Conservation (phyloP, 352 stramenopile genomes). For the Phytophthora foliorum region DNA sequence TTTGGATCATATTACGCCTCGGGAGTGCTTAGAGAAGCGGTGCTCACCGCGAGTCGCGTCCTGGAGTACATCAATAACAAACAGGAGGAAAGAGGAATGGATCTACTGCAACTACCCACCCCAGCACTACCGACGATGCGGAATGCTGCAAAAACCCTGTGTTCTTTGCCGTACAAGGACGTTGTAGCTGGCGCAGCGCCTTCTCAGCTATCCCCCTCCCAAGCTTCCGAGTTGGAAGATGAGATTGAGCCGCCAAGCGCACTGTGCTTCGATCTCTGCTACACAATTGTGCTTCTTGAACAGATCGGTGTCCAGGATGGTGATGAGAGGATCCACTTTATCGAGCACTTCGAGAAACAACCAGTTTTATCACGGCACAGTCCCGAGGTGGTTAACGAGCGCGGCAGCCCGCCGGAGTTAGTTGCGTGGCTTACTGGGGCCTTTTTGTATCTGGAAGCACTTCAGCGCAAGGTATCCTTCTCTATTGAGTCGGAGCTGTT, state of each 20-base stretch:
- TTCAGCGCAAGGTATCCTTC: conserved; percentile 66
- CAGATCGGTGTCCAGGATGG: conserved; percentile 60
- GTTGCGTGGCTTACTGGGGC: conserved; percentile 71
- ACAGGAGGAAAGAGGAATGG: conserved; percentile 12
- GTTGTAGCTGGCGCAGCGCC: conserved; percentile 12
- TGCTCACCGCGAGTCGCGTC: conserved; percentile 41
- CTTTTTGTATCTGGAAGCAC: conserved; percentile 74
- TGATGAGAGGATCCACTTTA: conserved; percentile 66
- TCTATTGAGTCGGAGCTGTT: conserved; percentile 72
- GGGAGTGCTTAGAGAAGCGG: conserved; percentile 42
- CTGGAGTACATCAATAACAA: conserved; percentile 36
- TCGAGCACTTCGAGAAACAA: conserved; percentile 53
- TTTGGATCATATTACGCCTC: conserved; percentile 61
- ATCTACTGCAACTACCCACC: conserved; percentile 52
- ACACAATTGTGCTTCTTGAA: conserved; percentile 68
- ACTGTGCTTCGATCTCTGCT: conserved; percentile 73
- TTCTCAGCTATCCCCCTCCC: conserved; percentile 1
- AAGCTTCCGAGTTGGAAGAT: conserved; percentile 6
- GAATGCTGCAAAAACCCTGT: conserved; percentile 50
- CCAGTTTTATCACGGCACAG: conserved; percentile 24
- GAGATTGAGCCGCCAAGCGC: conserved; percentile 28
- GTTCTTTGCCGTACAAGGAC: conserved; percentile 38
- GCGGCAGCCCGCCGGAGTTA: conserved; percentile 40
- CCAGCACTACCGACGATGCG: conserved; percentile 51
- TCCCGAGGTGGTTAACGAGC: conserved; percentile 4